Evolutionary conservation across 2,329 filamentous ascomycete species (phyloP), one percentile per base, ranked within the genome.

Genomic region (Aspergillus sp.): DNA sequence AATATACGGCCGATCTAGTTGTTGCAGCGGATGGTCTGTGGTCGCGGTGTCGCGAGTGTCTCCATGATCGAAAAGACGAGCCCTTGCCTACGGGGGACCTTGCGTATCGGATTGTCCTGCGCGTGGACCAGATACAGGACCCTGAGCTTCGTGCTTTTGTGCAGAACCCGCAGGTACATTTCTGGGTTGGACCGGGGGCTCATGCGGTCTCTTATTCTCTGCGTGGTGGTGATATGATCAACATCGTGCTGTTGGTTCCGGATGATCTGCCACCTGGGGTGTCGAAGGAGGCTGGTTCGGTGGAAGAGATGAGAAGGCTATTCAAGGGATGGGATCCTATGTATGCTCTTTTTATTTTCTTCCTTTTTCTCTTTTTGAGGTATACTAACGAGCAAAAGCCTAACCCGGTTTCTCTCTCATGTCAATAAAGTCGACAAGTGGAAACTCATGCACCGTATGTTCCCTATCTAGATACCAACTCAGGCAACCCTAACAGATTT

Each of bases 371-470:
- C 3, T 17, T 20, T 3, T 22, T 9, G 4, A 17, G 46, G 5
- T 34, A 19, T 17, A 30, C 12, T 53, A 20, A 57, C 30, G n/a
- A 13, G 1, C n/a, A 8, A 41, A 44, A 72, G 69, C 8, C 51
- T 72, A 20, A 79, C 71, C 20, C 67, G 69, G 15, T 77, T 82
- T 47, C 68, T 82, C 12, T 71, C 73, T 3, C 78, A 80, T 44
- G 85, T 89, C 0, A 79, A 83, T 39, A 78, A 73, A 1, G 85
- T 89, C 0, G 82, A 86, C 40, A 90, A 89, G 70, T 90, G 88
- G 88, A 87, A 85, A 67, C 70, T 90, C 34, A 69, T 89, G 83
- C 80, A 84, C 42, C 65, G 63, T 61, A 34, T 46, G 57, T 30
- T 22, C 41, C 22, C n/a, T 20, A 33, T 20, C 19, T 19, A 9